phyloP scores from a whole-genome alignment of 2,329 filamentous ascomycete species.

The Drechmeria coniospora region DNA sequence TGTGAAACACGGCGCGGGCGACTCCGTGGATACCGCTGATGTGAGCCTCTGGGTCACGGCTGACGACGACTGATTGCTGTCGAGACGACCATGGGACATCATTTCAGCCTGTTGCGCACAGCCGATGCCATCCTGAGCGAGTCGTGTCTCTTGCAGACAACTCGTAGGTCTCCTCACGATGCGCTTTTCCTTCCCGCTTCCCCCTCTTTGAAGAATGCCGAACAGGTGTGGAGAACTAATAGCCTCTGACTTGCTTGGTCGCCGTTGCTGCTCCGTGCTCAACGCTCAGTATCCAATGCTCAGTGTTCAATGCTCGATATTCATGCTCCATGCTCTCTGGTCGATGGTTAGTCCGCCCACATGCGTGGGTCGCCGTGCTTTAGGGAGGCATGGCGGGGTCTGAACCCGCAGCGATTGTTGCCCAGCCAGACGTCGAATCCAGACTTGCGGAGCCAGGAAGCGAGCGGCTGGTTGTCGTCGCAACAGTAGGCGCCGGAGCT shows the following conservation, averaged over 20 bases:
- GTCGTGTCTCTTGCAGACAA: too few relatives aligned
- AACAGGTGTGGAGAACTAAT: too few relatives aligned
- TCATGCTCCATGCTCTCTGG: too few relatives aligned
- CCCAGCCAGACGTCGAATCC: slow-evolving; percentile 94
- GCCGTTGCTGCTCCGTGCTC: too few relatives aligned
- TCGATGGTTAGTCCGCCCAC: too few relatives aligned
- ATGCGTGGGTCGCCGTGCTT: slow-evolving; percentile 67
- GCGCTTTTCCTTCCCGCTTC: too few relatives aligned
- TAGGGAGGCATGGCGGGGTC: slow-evolving; percentile 59
- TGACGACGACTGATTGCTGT: slow-evolving; percentile 12
- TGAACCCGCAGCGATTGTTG: slow-evolving; percentile 80
- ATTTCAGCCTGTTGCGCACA: slow-evolving; percentile 48
- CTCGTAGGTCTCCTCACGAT: too few relatives aligned
- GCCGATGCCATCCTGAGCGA: slow-evolving; percentile 30
- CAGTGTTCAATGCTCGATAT: too few relatives aligned
- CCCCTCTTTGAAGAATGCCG: too few relatives aligned
- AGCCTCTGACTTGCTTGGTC: too few relatives aligned
- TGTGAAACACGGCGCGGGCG: slow-evolving; percentile 31
- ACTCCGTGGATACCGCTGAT: slow-evolving; percentile 48
- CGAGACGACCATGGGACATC: slow-evolving; percentile 26
- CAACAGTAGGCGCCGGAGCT: slow-evolving; percentile 77
- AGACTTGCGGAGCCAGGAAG: slow-evolving; percentile 82
- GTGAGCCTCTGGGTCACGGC: slow-evolving; percentile 51
- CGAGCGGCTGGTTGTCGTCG: slow-evolving; percentile 78
- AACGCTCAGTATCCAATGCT: too few relatives aligned